A percentile compares a stretch with the other conserved stretches of the same genome.
These are phyloP conservation scores for Aristolochia contorta DNA, from an alignment of 164 flowering plant species.

Conservation along the genomic window DNA sequence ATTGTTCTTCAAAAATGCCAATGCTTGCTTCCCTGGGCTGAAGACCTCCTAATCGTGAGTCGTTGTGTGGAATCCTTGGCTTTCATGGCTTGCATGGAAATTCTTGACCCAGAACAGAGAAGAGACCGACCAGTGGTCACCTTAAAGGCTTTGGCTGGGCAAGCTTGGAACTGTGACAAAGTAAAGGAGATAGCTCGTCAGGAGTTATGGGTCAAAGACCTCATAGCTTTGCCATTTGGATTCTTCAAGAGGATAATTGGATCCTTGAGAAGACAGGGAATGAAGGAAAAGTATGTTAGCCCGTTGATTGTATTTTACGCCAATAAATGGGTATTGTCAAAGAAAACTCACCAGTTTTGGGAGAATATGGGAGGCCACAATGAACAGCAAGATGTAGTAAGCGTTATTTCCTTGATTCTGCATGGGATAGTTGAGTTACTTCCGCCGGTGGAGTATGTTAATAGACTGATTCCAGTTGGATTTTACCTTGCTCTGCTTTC, in stretches of 20 bases:
- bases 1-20: conserved; percentile 83
- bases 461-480: conserved; percentile 62
- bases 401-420: conserved; percentile 21
- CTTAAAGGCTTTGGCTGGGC: conserved; percentile 37
- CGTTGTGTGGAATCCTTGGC: conserved; percentile 91
- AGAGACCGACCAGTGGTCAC: conserved; percentile 51
- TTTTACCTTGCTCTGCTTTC: conserved; percentile 74
- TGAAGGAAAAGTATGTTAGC: conserved; percentile 81
- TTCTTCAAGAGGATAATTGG: conserved; percentile 69
- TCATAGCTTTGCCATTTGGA: conserved; percentile 62
- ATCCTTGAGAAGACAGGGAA: conserved; percentile 86
- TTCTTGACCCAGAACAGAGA: conserved; percentile 81
- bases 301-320: conserved; percentile 81
- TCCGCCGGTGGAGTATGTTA: conserved; percentile 39
- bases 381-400: conserved; percentile 12
- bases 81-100: conserved; percentile 97
- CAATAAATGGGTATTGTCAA: conserved; percentile 60
- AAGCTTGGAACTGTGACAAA: conserved; percentile 46
- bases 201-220: conserved; percentile 77
- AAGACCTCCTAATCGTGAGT: conserved; percentile 72
- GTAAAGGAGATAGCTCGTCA: conserved; percentile 44
- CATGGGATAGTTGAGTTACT: conserved; percentile 62
- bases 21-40: conserved; percentile 59
- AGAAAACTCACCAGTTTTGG: conserved; percentile 48
- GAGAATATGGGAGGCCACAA: conserved; percentile 25